phyloP scores from a whole-genome alignment of 1,139 yeast genomes.

The Kazachstania sp. region DNA sequence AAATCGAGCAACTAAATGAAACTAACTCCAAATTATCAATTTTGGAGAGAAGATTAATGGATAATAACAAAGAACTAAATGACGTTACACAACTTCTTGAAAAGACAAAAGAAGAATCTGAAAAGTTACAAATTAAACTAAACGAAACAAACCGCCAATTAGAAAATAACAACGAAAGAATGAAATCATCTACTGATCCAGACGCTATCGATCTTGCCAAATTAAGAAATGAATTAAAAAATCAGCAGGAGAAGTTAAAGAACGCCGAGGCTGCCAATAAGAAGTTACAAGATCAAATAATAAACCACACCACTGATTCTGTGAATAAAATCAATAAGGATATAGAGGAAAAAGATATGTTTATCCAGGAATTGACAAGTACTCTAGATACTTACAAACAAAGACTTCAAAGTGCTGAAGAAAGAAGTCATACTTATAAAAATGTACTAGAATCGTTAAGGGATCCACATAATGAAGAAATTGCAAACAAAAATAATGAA shows the following conservation, averaged over 20 bases:
- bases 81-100: neutral
- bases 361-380: slow-evolving; percentile 6
- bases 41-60: neutral
- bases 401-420: neutral
- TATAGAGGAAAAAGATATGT: neutral
- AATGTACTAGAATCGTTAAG: neutral
- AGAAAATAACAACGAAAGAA: slow-evolving; percentile 11
- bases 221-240: slow-evolving; percentile 7
- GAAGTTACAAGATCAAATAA: slow-evolving; percentile 4
- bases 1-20: neutral
- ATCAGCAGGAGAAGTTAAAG: neutral
- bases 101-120: slow-evolving; percentile 2
- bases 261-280: slow-evolving; percentile 6
- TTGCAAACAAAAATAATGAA: slow-evolving; percentile 13
- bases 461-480: slow-evolving; percentile 9
- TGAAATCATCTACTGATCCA: neutral
- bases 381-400: neutral
- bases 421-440: neutral
- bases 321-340: slow-evolving; percentile 1
- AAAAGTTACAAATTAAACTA: slow-evolving; percentile 8
- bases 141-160: slow-evolving; percentile 12
- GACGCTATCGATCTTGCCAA: slow-evolving; percentile 13
- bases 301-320: slow-evolving; percentile 1
- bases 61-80: neutral
- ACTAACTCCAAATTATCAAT: neutral